Base-by-base conservation (phyloP, 345 rosid species). In the Bruguiera parviflora region DNA sequence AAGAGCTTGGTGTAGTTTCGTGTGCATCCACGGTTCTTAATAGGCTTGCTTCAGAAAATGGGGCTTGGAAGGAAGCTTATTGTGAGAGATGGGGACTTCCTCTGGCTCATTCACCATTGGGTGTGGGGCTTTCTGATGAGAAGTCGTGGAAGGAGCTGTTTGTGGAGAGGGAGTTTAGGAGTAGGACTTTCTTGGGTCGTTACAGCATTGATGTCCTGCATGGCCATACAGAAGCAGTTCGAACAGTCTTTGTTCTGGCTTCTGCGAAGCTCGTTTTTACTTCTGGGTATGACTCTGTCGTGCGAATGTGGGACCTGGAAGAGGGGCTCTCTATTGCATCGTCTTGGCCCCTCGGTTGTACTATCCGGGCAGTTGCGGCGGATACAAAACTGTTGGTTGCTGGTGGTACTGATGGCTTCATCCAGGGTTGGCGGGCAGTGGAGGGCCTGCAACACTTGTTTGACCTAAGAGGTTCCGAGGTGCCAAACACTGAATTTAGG, bases 341-440 rank as follows among this genome's bases (percentile, higher is more conserved):
- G 0, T 91, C 98, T 7, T 75, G 76, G 70, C 84, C 92, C 53
- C 90, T 94, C 68, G 95, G 96, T 60, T 88, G 97, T 81, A 89
- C 98, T 0, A 84, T 94, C 58, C 85, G 98, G 57, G 95, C 95
- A 0, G 79, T 89, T 66, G 86, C 88, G 6, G 96, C 96, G 0
- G 98, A 94, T 73, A 80, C 85, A 9, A 89, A 88, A 65, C 84
- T 91, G 33, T 81, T 94, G 85, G 84, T 94, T 76, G 91, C 85
- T 31, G 98, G 97, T 18, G 95, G 96, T 76, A 91, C 97, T 8
- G 92, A 91, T 74, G 97, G 96, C 10, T 94, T 94, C 73, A 87
- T 94, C 63, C 92, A 94, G 53, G 84, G 92, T 64, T 94, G 98
- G 98, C 85, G 67, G 76, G 85, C 90, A 52, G 66, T 79, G 62